These are phyloP conservation scores for Solanum sitiens DNA, from an alignment of 257 asterid genomes.

Conservation along the genomic window DNA sequence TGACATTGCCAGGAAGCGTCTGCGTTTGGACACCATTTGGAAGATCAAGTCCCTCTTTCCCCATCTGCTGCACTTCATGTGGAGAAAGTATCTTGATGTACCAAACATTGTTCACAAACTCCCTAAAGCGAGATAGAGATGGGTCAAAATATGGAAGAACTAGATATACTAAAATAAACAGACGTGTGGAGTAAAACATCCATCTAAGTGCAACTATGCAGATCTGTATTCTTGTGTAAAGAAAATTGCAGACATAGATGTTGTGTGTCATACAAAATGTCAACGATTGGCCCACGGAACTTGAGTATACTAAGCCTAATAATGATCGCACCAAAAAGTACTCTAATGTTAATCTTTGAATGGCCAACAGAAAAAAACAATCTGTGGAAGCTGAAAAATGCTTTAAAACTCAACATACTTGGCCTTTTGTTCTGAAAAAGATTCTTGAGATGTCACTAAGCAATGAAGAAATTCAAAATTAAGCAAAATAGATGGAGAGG, in stretches of 20 bases:
- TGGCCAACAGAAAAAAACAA: neutral
- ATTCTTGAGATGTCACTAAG: neutral
- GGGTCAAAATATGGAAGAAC: neutral
- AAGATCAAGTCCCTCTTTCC: slow-evolving; percentile 66
- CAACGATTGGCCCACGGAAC: neutral
- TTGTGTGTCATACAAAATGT: neutral
- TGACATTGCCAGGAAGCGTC: slow-evolving; percentile 30
- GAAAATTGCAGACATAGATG: neutral
- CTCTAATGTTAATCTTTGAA: neutral
- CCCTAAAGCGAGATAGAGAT: slow-evolving; percentile 31
- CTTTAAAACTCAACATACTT: neutral
- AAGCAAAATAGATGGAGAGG: neutral
- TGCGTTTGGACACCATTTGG: slow-evolving; percentile 36
- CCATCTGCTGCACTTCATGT: slow-evolving; percentile 89
- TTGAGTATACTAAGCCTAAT: neutral
- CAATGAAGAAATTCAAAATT: neutral
- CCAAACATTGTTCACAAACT: slow-evolving; percentile 76
- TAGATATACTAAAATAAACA: neutral
- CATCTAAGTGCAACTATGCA: neutral
- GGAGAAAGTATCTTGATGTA: slow-evolving; percentile 91
- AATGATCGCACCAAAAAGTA: neutral
- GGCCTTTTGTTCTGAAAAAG: neutral
- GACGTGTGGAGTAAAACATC: neutral
- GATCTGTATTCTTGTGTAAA: neutral
- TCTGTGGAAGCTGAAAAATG: neutral